Evolutionary conservation across 2,329 filamentous ascomycete species (phyloP), one percentile per base, ranked within the genome.

Genomic region (Paecilomyces niveus): DNA sequence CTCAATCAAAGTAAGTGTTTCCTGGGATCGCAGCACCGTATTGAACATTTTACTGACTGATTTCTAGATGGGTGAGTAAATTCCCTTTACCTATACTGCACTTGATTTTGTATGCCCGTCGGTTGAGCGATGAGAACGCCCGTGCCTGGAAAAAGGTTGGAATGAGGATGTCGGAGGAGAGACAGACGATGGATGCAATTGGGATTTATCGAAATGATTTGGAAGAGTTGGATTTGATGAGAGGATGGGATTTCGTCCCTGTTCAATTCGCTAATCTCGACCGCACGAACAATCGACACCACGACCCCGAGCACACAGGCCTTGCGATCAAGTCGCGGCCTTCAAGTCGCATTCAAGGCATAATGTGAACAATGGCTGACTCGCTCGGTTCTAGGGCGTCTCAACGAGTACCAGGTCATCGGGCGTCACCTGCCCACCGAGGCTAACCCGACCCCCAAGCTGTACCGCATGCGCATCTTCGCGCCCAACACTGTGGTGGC

Each of bases 401-500:
- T 99, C 84, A 90, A 92, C 81, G 94, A 99, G 88, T 99, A 96
- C 88, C 94, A 97, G 88, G 93, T 99, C 85, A 96, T 99, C 79
- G 94, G 95, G 84, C 93, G 95, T 83, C 93, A 97, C 83, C 82
- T 99, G 89, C 94, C 94, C 82, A 90, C 89, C 77, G 94, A 99
- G 85, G 85, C 89, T 79, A 96, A 96, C 86, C 92, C 93, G 76
- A 91, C 90, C 75, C 94, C 94, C 74, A 93, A 94, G 85, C 89
- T 99, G 81, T 99, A 97, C 89, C 92, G 94, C 82, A 99, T 99
- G 94, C 92, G 92, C 80, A 97, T 99, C 81, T 99, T 99, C 81
- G 94, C 94, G 70, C 90, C 92, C 72, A 99, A 99, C 84, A 85
- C 88, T 74, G 94, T 97, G 71, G 92, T 99, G 75, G 94, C 95